Evolutionary conservation across 208 protist genomes (phyloP).

Genomic region (Trypanosoma lewisi): DNA sequence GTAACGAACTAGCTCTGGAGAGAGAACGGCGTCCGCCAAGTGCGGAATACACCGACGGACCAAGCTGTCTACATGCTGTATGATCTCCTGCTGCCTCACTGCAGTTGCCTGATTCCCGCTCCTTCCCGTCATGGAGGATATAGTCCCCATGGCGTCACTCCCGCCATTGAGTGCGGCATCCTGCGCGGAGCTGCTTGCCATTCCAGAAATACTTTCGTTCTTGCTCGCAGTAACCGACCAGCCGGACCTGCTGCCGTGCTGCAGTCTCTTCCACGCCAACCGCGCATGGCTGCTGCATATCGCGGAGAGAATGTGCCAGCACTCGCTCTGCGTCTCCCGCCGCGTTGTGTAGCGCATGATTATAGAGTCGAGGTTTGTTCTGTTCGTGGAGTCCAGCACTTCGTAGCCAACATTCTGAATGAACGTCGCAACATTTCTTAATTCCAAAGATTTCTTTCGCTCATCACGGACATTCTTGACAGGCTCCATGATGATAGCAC

Average conservation of each 20-base stretch:
- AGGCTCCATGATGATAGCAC: conserved; percentile 88
- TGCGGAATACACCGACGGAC: conserved; percentile 70
- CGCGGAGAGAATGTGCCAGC: conserved; percentile 83
- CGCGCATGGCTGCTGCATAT: conserved; percentile 51
- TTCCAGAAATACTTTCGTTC: no score
- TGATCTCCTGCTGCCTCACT: conserved; percentile 8
- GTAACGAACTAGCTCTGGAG: conserved; percentile 58
- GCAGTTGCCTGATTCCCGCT: neutral
- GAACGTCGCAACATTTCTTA: conserved; percentile 81
- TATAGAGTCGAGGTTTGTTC: conserved; percentile 86
- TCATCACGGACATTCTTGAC: conserved; percentile 91
- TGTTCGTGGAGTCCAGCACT: conserved; percentile 77
- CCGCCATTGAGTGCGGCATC: neutral
- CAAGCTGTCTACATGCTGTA: conserved; percentile 52
- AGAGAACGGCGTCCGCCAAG: conserved; percentile 61
- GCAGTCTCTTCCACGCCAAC: neutral
- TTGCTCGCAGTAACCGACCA: conserved; percentile 11
- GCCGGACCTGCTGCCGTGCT: neutral
- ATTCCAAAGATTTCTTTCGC: conserved; percentile 69
- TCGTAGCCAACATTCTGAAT: conserved; percentile 79
- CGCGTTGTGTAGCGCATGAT: conserved; percentile 85
- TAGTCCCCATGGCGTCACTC: no score
- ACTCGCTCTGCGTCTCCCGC: conserved; percentile 82
- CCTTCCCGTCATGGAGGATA: no score
- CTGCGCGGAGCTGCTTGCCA: no score